These are phyloP conservation scores for Lachnellula subtilissima DNA, from an alignment of 2,329 filamentous ascomycete genomes.

Conservation along the genomic window DNA sequence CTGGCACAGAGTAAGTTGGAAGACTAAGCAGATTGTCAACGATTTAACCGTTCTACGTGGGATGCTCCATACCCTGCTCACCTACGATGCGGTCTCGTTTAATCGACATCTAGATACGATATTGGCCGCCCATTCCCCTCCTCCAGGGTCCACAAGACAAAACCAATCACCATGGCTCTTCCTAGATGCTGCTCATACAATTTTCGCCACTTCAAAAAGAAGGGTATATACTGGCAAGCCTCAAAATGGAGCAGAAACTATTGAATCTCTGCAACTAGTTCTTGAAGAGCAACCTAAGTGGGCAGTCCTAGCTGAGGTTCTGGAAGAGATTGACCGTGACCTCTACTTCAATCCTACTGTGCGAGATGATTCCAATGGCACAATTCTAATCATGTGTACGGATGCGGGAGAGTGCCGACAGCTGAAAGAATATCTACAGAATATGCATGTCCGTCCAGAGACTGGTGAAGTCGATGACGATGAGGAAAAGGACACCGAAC, in stretches of 20 bases:
- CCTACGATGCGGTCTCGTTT: slow-evolving; percentile 86
- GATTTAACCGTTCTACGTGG: slow-evolving; percentile 79
- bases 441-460: slow-evolving; percentile 69
- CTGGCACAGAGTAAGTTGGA: slow-evolving; percentile 94
- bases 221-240: slow-evolving; percentile 75
- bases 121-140: slow-evolving; percentile 81
- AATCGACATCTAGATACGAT: slow-evolving; percentile 93
- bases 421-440: slow-evolving; percentile 84
- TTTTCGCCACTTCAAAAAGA: slow-evolving; percentile 85
- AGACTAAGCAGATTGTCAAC: slow-evolving; percentile 89
- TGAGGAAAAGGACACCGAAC: slow-evolving; percentile 50
- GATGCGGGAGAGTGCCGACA: slow-evolving; percentile 83
- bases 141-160: slow-evolving; percentile 79
- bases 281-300: slow-evolving; percentile 96
- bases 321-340: slow-evolving; percentile 90
- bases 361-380: slow-evolving; percentile 84
- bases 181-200: slow-evolving; percentile 86
- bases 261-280: slow-evolving; percentile 61
- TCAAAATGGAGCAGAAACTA: slow-evolving; percentile 27
- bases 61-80: slow-evolving; percentile 76
- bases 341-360: slow-evolving; percentile 73
- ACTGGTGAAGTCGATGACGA: slow-evolving; percentile 36
- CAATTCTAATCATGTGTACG: slow-evolving; percentile 91
- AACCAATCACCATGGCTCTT: slow-evolving; percentile 96
- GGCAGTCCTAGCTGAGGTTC: slow-evolving; percentile 78